Evolutionary conservation across 1,284 basidiomycete genomes (phyloP).

Genomic region (Rugiboletus extremiorientalis): DNA sequence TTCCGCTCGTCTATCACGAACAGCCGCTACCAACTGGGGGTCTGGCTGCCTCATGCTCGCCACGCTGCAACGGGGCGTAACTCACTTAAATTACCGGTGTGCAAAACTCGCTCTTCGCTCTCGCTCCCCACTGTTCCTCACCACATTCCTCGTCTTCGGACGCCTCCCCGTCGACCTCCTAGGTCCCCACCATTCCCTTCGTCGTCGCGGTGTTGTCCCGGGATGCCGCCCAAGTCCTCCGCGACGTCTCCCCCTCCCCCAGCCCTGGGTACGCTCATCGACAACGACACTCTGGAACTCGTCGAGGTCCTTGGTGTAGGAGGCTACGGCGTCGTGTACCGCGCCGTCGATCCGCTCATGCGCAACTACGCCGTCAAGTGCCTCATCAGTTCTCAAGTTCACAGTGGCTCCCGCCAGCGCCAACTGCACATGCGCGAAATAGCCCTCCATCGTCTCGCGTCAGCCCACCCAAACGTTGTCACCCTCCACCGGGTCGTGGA

Average conservation of each 20-base stretch:
- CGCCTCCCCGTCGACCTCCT: slow-evolving; percentile 24
- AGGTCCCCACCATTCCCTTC: slow-evolving; percentile 19
- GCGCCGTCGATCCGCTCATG: slow-evolving; percentile 64
- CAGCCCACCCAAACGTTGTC: slow-evolving; percentile 84
- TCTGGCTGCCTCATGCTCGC: slow-evolving; percentile 55
- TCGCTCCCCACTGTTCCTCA: slow-evolving; percentile 23
- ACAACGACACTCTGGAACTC: slow-evolving; percentile 82
- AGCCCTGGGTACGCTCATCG: slow-evolving; percentile 74
- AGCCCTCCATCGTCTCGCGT: slow-evolving; percentile 85
- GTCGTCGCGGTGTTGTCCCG: slow-evolving; percentile 19
- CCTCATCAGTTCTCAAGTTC: slow-evolving; percentile 59
- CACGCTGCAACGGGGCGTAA: slow-evolving; percentile 52
- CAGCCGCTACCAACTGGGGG: slow-evolving; percentile 32
- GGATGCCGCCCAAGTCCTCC: slow-evolving; percentile 46
- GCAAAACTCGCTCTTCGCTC: slow-evolving; percentile 31
- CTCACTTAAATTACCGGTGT: slow-evolving; percentile 46
- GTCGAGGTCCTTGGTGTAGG: slow-evolving; percentile 91
- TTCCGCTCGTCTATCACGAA: slow-evolving; percentile 35
- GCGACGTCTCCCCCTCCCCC: slow-evolving; percentile 57
- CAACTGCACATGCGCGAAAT: slow-evolving; percentile 79
- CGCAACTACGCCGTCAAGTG: slow-evolving; percentile 92
- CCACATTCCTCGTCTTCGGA: slow-evolving; percentile 25
- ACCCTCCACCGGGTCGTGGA: slow-evolving; percentile 90
- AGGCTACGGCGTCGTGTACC: slow-evolving; percentile 96
- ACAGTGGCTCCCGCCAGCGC: slow-evolving; percentile 57